Conservation (phyloP, 1,284 basidiomycete species). For the Cryptococcus sp. region DNA sequence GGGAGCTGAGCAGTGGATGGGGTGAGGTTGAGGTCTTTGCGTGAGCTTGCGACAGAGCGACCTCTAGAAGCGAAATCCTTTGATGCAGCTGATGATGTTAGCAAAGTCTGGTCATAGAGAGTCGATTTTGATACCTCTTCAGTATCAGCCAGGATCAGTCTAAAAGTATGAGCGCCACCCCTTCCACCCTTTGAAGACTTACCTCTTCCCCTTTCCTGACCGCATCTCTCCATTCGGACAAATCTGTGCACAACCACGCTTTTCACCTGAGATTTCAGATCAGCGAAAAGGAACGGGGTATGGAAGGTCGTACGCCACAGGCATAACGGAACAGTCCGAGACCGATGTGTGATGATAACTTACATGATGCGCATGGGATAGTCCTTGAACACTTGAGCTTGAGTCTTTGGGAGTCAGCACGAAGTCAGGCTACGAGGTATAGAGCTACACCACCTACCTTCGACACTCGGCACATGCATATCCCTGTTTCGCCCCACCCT, state of each 20-base stretch:
- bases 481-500: no score
- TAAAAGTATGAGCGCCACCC: background rate
- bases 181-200: background rate
- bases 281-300: background rate
- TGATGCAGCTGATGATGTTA: slow-evolving; percentile 27
- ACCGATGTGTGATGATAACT: background rate
- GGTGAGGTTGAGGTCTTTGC: slow-evolving; percentile 22
- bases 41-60: slow-evolving; percentile 38
- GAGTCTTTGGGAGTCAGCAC: slow-evolving; percentile 13
- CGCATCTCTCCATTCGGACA: slow-evolving; percentile 43
- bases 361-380: slow-evolving; percentile 43
- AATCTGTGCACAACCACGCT: slow-evolving; percentile 42
- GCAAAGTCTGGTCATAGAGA: background rate
- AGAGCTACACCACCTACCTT: slow-evolving; percentile 17
- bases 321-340: background rate
- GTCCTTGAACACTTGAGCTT: slow-evolving; percentile 41
- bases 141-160: slow-evolving; percentile 39
- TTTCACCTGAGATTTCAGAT: slow-evolving; percentile 19
- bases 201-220: slow-evolving; percentile 37
- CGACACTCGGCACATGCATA: slow-evolving; percentile 33
- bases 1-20: slow-evolving; percentile 26
- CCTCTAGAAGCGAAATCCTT: slow-evolving; percentile 39
- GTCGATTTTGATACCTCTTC: slow-evolving; percentile 24
- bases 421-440: background rate
- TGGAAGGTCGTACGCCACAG: background rate